Base-by-base conservation (phyloP, 805 yeast genomes). In the Lipomyces oligophaga region DNA sequence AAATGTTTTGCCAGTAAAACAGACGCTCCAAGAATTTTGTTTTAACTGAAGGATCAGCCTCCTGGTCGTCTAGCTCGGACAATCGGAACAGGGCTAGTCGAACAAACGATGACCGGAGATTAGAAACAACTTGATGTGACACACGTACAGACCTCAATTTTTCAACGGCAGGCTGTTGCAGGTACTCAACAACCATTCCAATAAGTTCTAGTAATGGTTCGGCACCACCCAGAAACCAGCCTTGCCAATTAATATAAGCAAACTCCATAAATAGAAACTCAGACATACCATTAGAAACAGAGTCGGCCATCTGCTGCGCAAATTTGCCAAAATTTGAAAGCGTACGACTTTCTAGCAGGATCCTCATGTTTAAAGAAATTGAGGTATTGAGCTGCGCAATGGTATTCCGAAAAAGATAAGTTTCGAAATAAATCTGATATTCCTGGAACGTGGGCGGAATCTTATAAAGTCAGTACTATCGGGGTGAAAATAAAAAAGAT, bases 361-460 rank as follows among this genome's bases (percentile, higher is more conserved):
- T 22, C 13, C 47, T 24, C 45, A 52, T 43, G 21, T 52, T 46
- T 20, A 52, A 25, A 8, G 55, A 43, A 13, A 49, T 43, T 8
- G 49, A 45, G 6, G 52, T 52, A 21, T 50, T 48, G 3, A 58
- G 38, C 24, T 56, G 57, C 4, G 47, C 45, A 19, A 58, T 49
- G 5, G 60, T 37, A 35, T 52, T 49, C 15, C 60, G 38, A 13
- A 54, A 37, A 20, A 57, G 30, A 41, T 52, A 58, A 2, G 58
- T 46, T 38, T 58, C 57, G 20, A 58, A 53, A 28, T 54, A 58
- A 2, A 54, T 39, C 32, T 57, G 59, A 34, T 53, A 45, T 31
- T 52, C 55, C 22, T 43, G 48, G 22, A 47, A 46, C 3, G 58
- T 52, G 5, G 59, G 55, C 6, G 61, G 60, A 18, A 58, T 47